Evolutionary conservation across 192 early-diverging fungal species (phyloP), one percentile per base, ranked within the genome.

Genomic region (Coemansia sp.): DNA sequence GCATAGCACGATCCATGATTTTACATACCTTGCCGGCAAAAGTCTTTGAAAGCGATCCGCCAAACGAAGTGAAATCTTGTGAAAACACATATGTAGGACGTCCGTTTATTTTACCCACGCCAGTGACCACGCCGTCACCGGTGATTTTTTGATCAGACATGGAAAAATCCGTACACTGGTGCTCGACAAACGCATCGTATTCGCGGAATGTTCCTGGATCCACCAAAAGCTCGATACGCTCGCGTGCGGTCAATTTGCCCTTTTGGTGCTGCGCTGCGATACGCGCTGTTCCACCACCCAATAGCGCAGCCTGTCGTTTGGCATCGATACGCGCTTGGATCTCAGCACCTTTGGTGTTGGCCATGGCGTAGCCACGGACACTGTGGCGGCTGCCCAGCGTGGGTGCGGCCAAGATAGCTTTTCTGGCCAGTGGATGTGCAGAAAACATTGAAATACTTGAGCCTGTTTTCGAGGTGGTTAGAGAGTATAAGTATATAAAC

Each of bases 71-170:
- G 62, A 96, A 96, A 58, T 98, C 96, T 76, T 98, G 95, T 33
- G 90, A 91, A 76, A 94, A 98, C 11, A 97, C 81, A 84, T 91
- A 98, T 20, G 95, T 90, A 5, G 90, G 88, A 20, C 96, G 90
- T 8, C 93, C 93, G 73, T 95, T 93, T 74, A 98, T 88, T 36
- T 94, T 96, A 53, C 96, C 95, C 81, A 95, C 93, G 14, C 96
- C 96, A 5, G 96, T 98, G 28, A 98, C 93, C 15, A 98, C 95
- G 68, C 95, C 94, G 77, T 98, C 96, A 52, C 96, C 95, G 9
- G 92, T 91, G 43, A 94, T 93, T 85, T 90, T 91, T 73, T 82
- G 85, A 35, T 73, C 64, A 17, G 91, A 87, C 94, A 95, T 96
- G 32, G 89, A 91, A 86, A 96, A 96, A 77, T 95, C 95, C 35